Conservation (phyloP, 192 early-diverging fungal species). For the Gamsiella multidivaricata region DNA sequence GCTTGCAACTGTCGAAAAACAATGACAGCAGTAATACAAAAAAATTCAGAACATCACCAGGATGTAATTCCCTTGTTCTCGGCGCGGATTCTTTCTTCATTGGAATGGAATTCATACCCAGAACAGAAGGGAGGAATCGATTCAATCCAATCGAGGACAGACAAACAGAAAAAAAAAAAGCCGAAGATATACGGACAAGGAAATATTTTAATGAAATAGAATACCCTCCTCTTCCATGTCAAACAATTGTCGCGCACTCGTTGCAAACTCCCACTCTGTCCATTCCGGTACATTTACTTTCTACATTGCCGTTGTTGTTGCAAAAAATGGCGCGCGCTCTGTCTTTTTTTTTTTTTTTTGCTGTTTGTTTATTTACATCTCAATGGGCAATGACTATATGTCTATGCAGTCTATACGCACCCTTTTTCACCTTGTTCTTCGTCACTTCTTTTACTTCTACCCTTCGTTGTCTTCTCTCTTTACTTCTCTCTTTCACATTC, state of each 20-base stretch:
- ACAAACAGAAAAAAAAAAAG: slow-evolving; percentile 6
- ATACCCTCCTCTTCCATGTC: no score
- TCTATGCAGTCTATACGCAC: background rate
- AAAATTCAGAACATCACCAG: no score
- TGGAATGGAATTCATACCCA: slow-evolving; percentile 24
- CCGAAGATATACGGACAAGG: no score
- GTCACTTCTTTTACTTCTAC: background rate
- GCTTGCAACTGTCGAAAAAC: background rate
- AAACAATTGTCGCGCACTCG: no score
- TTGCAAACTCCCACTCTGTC: no score
- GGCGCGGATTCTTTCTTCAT: no score
- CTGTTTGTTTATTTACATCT: no score
- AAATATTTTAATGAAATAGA: background rate
- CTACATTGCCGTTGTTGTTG: no score
- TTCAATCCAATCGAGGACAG: slow-evolving; percentile 12
- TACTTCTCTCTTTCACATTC: slow-evolving; percentile 1
- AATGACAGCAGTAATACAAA: background rate
- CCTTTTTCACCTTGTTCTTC: background rate
- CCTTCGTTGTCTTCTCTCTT: background rate
- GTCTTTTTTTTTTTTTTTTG: no score
- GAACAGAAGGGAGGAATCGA: background rate
- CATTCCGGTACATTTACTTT: no score
- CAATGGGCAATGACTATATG: background rate
- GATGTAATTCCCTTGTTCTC: background rate
- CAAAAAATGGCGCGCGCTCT: no score